Evolutionary conservation across 2,329 filamentous ascomycete species (phyloP).

Genomic region (Cladosporium sp.): DNA sequence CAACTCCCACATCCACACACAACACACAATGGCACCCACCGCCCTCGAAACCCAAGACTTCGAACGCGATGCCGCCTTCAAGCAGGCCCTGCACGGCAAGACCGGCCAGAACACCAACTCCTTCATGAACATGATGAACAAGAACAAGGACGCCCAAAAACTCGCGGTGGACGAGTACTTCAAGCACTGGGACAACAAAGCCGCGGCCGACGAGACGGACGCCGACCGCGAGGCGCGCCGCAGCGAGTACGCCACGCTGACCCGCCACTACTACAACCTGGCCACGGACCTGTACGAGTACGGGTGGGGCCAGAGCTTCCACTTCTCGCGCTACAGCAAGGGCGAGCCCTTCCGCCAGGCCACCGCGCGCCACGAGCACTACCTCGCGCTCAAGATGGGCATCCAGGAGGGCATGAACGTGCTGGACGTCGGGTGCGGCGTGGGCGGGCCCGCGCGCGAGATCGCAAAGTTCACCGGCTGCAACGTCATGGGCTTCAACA

Average conservation of each 20-base stretch:
- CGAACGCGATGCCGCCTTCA: slow-evolving; percentile 64
- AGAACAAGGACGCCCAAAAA: slow-evolving; percentile 74
- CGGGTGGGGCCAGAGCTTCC: slow-evolving; percentile 93
- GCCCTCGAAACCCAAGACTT: slow-evolving; percentile 39
- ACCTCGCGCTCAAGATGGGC: slow-evolving; percentile 84
- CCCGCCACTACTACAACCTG: slow-evolving; percentile 66
- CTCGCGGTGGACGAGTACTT: slow-evolving; percentile 88
- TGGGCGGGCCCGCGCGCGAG: slow-evolving; percentile 90
- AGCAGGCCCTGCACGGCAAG: slow-evolving; percentile 73
- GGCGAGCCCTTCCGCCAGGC: slow-evolving; percentile 87
- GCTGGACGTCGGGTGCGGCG: slow-evolving; percentile 93
- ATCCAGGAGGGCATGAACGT: slow-evolving; percentile 85
- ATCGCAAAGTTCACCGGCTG: slow-evolving; percentile 93
- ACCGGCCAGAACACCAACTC: slow-evolving; percentile 72
- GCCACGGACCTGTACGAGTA: slow-evolving; percentile 58
- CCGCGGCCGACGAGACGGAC: slow-evolving; percentile 72
- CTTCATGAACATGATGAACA: slow-evolving; percentile 81
- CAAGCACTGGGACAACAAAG: slow-evolving; percentile 93
- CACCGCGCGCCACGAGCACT: slow-evolving; percentile 96
- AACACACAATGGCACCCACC: slow-evolving; percentile 11
- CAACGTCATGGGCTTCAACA: slow-evolving; percentile 90
- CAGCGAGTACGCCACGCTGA: slow-evolving; percentile 88
- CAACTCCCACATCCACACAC: background rate
- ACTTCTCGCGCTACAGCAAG: slow-evolving; percentile 90
- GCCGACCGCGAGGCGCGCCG: slow-evolving; percentile 71